These are phyloP conservation scores for Colletotrichum sp. DNA, from an alignment of 2,329 filamentous ascomycete genomes.

Conservation along the genomic window DNA sequence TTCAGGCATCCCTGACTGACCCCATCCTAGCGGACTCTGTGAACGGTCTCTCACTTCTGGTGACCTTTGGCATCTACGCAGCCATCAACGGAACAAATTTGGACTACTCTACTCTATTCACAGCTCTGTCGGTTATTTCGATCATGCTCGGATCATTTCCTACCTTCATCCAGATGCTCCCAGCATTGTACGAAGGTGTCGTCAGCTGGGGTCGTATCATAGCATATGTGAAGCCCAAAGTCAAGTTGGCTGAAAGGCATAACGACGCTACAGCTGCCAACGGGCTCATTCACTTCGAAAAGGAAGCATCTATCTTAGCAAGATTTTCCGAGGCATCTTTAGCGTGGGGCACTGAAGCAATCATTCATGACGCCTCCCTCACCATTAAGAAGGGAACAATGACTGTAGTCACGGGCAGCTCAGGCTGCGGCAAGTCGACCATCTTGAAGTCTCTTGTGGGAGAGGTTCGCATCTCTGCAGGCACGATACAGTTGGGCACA, in stretches of 20 bases:
- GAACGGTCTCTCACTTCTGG: background rate
- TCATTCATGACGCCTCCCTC: background rate
- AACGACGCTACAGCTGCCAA: background rate
- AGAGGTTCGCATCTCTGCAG: background rate
- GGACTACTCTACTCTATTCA: background rate
- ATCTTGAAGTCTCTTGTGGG: background rate
- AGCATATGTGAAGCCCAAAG: background rate
- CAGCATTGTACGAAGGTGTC: background rate
- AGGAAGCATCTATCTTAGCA: background rate
- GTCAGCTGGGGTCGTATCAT: background rate
- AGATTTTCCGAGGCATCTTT: background rate
- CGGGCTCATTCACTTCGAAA: fast-evolving
- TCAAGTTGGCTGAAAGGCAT: background rate
- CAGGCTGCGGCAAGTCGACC: background rate
- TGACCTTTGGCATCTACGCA: background rate
- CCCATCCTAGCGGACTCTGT: background rate
- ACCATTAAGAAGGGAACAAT: background rate
- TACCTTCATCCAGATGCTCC: background rate
- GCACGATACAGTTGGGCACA: background rate
- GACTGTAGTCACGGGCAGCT: background rate
- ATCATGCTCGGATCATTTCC: background rate
- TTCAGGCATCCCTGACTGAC: background rate
- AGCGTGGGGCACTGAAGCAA: background rate
- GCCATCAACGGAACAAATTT: background rate
- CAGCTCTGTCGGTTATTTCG: background rate